phyloP scores from a whole-genome alignment of 1,284 basidiomycete species.

The Melampsora americana region DNA sequence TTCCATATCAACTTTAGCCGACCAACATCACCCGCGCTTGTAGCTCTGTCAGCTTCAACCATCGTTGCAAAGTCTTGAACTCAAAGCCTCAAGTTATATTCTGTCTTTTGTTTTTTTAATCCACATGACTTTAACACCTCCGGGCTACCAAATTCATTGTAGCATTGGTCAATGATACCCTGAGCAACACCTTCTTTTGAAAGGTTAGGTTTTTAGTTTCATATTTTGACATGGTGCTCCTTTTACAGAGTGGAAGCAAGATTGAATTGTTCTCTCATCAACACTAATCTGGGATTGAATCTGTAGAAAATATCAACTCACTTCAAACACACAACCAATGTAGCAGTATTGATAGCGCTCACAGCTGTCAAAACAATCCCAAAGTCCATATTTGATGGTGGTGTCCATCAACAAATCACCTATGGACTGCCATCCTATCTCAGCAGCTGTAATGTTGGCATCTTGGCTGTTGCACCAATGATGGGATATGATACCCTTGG shows the following conservation, averaged over 20 bases:
- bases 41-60: conserved; percentile 10
- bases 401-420: background rate
- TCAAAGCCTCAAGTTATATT: too few species aligned
- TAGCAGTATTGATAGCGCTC: conserved; percentile 5
- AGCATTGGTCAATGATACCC: conserved; percentile 5
- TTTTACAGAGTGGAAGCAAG: background rate
- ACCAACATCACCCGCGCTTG: background rate
- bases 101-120: background rate
- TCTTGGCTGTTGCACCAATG: too few species aligned
- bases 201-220: background rate
- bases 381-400: conserved; percentile 3
- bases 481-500: too few species aligned
- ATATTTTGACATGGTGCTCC: background rate
- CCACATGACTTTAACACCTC: background rate
- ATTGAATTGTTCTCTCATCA: too few species aligned
- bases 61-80: conserved; percentile 18
- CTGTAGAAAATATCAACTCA: background rate
- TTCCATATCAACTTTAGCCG: conserved; percentile 3
- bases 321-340: conserved; percentile 4
- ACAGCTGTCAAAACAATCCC: conserved; percentile 4
- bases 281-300: background rate
- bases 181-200: background rate
- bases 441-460: too few species aligned
- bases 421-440: background rate
- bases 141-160: background rate